These are phyloP conservation scores for Cladobotryum protrusum DNA, from an alignment of 2,329 filamentous ascomycete species.

Conservation along the genomic window DNA sequence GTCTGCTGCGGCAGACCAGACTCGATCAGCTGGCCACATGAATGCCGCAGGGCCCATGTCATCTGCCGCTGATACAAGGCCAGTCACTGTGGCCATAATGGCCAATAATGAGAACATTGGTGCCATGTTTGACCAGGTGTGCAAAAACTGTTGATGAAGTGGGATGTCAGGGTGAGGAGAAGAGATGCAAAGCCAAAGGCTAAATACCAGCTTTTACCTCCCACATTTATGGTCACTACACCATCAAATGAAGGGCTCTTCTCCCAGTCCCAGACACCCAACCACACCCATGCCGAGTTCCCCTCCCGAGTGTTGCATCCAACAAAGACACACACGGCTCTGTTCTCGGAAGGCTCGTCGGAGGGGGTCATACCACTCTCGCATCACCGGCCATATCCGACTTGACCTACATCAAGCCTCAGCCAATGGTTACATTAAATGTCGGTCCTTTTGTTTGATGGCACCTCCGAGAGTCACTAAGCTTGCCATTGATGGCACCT, in stretches of 20 bases:
- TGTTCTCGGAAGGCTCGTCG: background rate
- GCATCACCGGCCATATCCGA: background rate
- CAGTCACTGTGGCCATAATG: background rate
- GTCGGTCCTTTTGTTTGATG: no score
- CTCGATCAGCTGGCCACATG: constrained; percentile 48
- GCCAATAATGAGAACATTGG: background rate
- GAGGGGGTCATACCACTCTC: background rate
- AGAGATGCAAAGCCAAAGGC: background rate
- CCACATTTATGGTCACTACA: no score
- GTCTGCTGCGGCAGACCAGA: constrained; percentile 43
- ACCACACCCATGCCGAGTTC: background rate
- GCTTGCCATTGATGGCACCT: background rate
- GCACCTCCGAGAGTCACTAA: no score
- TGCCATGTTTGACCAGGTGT: background rate
- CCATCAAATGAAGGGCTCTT: background rate
- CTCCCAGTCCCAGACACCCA: background rate
- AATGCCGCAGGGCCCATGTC: constrained; percentile 44
- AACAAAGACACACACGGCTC: no score
- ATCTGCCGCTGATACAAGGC: background rate
- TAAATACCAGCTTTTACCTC: background rate
- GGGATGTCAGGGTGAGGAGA: background rate
- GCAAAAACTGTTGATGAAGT: background rate
- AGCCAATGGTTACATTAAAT: no score
- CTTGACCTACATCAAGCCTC: background rate
- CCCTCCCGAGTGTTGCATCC: background rate